These are phyloP conservation scores for Psilocybe subaeruginosa DNA, from an alignment of 768 basidiomycete genomes.

Conservation along the genomic window DNA sequence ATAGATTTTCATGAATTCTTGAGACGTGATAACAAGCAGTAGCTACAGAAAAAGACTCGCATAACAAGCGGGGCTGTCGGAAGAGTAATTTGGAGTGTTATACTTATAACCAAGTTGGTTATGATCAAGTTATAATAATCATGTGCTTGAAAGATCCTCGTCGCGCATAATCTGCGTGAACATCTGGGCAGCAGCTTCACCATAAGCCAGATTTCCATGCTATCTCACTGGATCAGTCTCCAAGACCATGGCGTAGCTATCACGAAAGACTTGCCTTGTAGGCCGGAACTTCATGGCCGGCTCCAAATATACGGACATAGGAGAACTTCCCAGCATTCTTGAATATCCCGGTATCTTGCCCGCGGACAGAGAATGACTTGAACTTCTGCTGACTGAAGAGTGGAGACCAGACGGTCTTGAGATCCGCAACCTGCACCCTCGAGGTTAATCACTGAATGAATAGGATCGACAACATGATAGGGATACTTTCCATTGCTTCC, in stretches of 20 bases:
- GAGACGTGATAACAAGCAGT: too few species aligned
- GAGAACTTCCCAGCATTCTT: slow-evolving; percentile 64
- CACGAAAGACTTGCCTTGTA: slow-evolving; percentile 33
- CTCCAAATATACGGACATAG: slow-evolving; percentile 53
- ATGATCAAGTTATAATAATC: not conserved
- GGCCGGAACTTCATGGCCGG: slow-evolving; percentile 52
- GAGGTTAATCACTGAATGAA: not conserved
- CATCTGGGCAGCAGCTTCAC: slow-evolving; percentile 46
- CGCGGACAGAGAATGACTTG: slow-evolving; percentile 52
- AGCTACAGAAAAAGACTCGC: too few species aligned
- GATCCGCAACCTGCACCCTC: slow-evolving; percentile 40
- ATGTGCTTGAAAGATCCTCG: slow-evolving; percentile 21
- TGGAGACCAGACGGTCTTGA: slow-evolving; percentile 48
- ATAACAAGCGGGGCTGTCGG: too few species aligned
- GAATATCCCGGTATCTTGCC: slow-evolving; percentile 50
- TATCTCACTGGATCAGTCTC: slow-evolving; percentile 4
- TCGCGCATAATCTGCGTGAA: slow-evolving; percentile 46
- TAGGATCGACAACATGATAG: not conserved
- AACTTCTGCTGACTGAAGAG: slow-evolving; percentile 46
- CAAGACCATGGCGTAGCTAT: too few species aligned
- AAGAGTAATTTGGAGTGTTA: too few species aligned
- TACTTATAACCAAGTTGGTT: too few species aligned
- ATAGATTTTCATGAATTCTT: too few species aligned
- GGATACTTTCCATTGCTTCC: slow-evolving; percentile 51
- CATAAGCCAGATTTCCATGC: slow-evolving; percentile 35